Base-by-base conservation (phyloP, 2,329 filamentous ascomycete genomes). In the Diaporthe longicolla region DNA sequence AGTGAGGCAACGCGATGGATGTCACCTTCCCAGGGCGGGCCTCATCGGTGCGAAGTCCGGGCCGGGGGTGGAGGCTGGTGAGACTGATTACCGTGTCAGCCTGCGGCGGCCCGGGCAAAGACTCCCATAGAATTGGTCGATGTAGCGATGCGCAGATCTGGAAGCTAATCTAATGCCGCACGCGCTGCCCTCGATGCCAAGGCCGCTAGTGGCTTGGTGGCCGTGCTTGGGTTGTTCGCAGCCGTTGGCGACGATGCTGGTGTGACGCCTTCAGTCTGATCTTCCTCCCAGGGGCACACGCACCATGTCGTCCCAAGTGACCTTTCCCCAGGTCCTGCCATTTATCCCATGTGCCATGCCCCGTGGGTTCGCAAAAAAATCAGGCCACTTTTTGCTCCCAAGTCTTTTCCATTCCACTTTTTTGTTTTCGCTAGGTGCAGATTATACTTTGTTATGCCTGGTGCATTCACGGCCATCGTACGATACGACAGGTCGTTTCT, bases 231-330 rank as follows among this genome's bases (percentile, higher is more conserved):
- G 10, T 52, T 35, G 43, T 50, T 50, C 11, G 43, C 61, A 66
- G 3, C 43, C 43, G 61, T 52, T 66, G 61, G 40, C 61, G 45
- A 50, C 43, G 61, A 35, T 66, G 61, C n/a, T 73, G 29, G 72
- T 66, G 72, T 70, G 66, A 73, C 72, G 48, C 29, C 24, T 63
- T 48, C 72, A 48, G 66, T 59, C 24, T 73, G 72, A 73, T 73
- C 72, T 58, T 61, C 72, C 48, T 65, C 48, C 35, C 66, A 58
- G 59, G 52, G 50, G 59, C 43, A 11, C 43, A 48, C 61, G n/a
- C 43, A 32, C 61, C 43, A 66, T 66, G 8, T 66, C 43, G 43
- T 55, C 52, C 65, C 29, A 70, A 40, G 65, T 35, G 21, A 37
- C 21, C 40, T 6, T 58, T 50, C 21, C 40, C 61, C 61, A 50